Evolutionary conservation across 2,329 filamentous ascomycete species (phyloP), one percentile per base, ranked within the genome.

Genomic region (Aspergillus pseudoterreus): DNA sequence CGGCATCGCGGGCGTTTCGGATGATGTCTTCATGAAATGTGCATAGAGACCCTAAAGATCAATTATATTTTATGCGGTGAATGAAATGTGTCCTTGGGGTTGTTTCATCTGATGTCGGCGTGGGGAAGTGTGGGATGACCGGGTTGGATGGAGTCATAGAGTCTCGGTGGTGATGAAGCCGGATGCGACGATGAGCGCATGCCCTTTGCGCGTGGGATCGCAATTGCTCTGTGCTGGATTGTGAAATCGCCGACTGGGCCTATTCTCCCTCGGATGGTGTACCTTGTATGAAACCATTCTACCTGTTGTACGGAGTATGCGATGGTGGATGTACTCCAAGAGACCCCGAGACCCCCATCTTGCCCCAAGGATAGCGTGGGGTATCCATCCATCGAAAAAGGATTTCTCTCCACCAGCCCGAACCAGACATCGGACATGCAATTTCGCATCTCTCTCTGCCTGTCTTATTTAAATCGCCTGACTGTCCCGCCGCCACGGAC

Each of bases 1-100:
- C 53, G 59, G 65, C 64, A 68, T 68, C 58, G 49, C 58, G 47
- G 65, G 65, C 63, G 64, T 68, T 61, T 52, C 46, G 53, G 57
- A 51, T 32, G 15, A 42, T 17, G 35, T 47, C 3, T 15, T 56
- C 21, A 43, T 41, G 35, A 45, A 43, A n/a, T 43, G 41, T 47
- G 44, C 50, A 46, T 42, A 44, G 35, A 45, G 38, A 42, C 35
- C 14, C 15, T n/a, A 12, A n/a, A 17, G 15, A n/a, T 38, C 14
- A n/a, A n/a, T 38, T 19, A 42, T 42, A 22, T 41, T 10, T 22
- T 19, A 30, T 30, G 8, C 27, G 27, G 27, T 11, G 27, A 30
- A 30, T 8, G 27, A 2, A 11, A 30, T 9, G 27, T 30, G 6
- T 10, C 27, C 10, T 30, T 30, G 27, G 8, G 8, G 27, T 30